Evolutionary conservation across 2,329 filamentous ascomycete genomes (phyloP).

Genomic region (Salinomyces thailandicus): DNA sequence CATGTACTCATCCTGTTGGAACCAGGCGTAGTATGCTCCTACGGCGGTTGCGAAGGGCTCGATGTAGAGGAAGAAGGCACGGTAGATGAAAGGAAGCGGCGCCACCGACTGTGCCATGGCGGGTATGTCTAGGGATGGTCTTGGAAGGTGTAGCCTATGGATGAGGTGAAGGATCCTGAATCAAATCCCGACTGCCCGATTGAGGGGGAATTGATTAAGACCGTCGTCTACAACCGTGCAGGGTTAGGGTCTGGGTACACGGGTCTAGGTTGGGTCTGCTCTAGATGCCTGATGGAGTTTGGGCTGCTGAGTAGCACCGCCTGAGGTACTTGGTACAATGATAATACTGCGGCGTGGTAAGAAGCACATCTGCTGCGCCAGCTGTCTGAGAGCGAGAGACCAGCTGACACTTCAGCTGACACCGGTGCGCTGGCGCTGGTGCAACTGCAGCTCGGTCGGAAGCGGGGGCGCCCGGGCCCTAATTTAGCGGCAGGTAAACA

Average conservation of each 20-base stretch:
- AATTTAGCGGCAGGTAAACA: not conserved
- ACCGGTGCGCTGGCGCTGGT: not conserved
- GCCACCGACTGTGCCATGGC: slow-evolving; percentile 24
- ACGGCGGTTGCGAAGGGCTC: slow-evolving; percentile 49
- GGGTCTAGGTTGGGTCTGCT: too few relatives aligned
- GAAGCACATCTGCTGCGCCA: too few relatives aligned
- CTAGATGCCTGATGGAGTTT: not conserved
- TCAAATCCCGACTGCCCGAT: too few relatives aligned
- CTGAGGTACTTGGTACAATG: too few relatives aligned
- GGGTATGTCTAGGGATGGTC: too few relatives aligned
- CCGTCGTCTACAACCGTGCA: too few relatives aligned
- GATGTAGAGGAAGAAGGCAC: slow-evolving; percentile 63
- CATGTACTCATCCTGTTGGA: slow-evolving; percentile 49
- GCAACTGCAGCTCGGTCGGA: not conserved
- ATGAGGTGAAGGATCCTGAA: too few relatives aligned
- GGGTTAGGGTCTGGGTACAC: too few relatives aligned
- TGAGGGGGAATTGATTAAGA: too few relatives aligned
- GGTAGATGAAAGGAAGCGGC: slow-evolving; percentile 51
- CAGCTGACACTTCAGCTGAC: too few relatives aligned
- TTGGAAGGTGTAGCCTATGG: too few relatives aligned
- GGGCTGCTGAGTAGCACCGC: not conserved
- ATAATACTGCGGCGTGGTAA: not conserved
- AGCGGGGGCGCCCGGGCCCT: not conserved
- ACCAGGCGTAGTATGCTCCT: slow-evolving; percentile 45
- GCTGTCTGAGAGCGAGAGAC: too few relatives aligned